These are phyloP conservation scores for Neurospora sp. DNA, from an alignment of 495 filamentous ascomycete species.

Conservation along the genomic window DNA sequence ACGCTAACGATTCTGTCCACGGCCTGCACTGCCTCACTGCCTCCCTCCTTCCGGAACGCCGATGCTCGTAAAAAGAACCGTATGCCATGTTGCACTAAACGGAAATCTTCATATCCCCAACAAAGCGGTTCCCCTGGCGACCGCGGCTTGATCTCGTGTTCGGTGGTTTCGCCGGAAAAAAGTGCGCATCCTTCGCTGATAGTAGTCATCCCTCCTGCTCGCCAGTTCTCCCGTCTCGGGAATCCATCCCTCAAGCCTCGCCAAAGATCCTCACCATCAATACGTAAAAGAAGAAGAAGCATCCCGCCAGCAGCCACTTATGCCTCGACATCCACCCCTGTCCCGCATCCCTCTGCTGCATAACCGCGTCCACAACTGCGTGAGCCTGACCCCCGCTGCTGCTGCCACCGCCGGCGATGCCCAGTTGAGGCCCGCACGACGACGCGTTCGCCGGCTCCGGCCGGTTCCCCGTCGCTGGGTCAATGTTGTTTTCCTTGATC, in stretches of 20 bases:
- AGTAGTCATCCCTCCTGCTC: neutral
- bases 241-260: slow-evolving; percentile 11
- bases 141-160: neutral
- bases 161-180: neutral
- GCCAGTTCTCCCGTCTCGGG: neutral
- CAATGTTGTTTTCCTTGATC: slow-evolving; percentile 76
- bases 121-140: neutral
- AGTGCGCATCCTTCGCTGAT: neutral
- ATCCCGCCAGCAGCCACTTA: slow-evolving; percentile 59
- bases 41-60: neutral
- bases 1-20: neutral
- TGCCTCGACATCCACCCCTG: slow-evolving; percentile 71
- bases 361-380: slow-evolving; percentile 68
- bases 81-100: neutral
- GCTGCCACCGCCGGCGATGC: slow-evolving; percentile 44
- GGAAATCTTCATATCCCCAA: neutral
- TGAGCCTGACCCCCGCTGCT: slow-evolving; percentile 57
- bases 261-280: slow-evolving; percentile 64
- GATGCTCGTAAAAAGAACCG: neutral
- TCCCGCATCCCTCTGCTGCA: slow-evolving; percentile 64
- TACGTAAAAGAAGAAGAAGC: slow-evolving; percentile 65
- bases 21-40: neutral
- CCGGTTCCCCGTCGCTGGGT: slow-evolving; percentile 63
- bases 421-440: slow-evolving; percentile 57
- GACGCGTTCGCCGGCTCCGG: slow-evolving; percentile 31